Base-by-base conservation (phyloP, 2,329 filamentous ascomycete genomes). In the Penicillium palitans region DNA sequence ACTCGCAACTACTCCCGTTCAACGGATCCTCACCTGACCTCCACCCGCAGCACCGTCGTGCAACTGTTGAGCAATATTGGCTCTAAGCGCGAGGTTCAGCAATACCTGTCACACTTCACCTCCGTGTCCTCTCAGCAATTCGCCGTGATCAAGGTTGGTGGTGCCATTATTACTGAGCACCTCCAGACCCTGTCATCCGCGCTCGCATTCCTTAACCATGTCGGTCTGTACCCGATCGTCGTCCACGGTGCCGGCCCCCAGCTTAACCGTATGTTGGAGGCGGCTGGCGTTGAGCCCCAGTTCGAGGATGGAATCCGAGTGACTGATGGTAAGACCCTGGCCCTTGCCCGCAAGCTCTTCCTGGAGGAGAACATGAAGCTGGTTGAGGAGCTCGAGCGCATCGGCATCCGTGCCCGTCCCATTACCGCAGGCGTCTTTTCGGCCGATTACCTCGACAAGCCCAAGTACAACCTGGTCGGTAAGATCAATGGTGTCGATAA, bases 101-200 rank as follows among this genome's bases (percentile, higher is more conserved):
- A 98, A 78, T 98, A 98, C 78, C 87, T 98, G 59, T 95, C 93
- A 66, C 92, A 98, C 75, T 99, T 99, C 83, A 95, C 90, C 67
- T 96, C 93, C 35, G 93, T 97, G 61, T 95, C 92, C 45, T 96
- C 92, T 37, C 93, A 98, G 80, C 92, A 96, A 73, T 99, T 98
- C 76, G 93, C 93, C 66, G 93, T 99, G 49, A 96, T 99, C 78
- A 99, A 99, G 82, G 93, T 98, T 56, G 95, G 93, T 61, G 95
- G 93, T 62, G 95, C 93, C 63, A 97, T 98, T 70, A 84, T 99
- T 70, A 96, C 91, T 60, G 93, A 98, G 74, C 90, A 97, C 77
- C 84, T 98, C 56, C 90, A 96, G 75, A 92, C 93, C 70, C 86
- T 99, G 56, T 96, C 91, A 72, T 89, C 90, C 55, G 93, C 90